A percentile compares a stretch with the other conserved stretches of the same genome.
phyloP scores from a whole-genome alignment of 1,284 basidiomycete genomes.

The Irpex sp. region DNA sequence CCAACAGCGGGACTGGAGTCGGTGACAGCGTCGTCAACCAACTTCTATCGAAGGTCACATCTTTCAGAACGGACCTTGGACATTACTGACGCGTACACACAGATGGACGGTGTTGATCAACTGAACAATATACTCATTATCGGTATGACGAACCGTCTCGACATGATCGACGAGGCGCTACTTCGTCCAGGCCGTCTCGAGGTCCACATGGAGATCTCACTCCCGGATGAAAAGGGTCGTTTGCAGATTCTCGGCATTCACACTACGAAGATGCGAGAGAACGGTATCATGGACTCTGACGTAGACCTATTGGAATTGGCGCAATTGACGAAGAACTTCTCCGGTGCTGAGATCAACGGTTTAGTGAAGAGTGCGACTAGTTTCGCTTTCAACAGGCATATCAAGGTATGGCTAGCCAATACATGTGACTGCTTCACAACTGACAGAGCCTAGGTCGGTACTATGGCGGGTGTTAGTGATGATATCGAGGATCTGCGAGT shows the following conservation, averaged over 20 bases:
- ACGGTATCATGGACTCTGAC: conserved; percentile 86
- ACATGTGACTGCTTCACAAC: background rate
- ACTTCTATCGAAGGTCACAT: conserved; percentile 83
- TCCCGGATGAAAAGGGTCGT: conserved; percentile 93
- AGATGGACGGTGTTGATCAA: conserved; percentile 99
- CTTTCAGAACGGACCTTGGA: too few species aligned
- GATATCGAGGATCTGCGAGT: conserved; percentile 94
- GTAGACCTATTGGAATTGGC: conserved; percentile 88
- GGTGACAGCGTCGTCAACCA: conserved; percentile 99
- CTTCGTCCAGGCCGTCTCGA: conserved; percentile 97
- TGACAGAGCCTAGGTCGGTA: conserved; percentile 59
- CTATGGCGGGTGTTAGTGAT: conserved; percentile 93
- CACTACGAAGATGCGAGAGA: conserved; percentile 89
- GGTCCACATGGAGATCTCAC: conserved; percentile 99
- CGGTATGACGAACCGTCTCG: conserved; percentile 98
- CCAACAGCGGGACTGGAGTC: conserved; percentile 89
- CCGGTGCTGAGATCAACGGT: conserved; percentile 94
- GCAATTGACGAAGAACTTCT: conserved; percentile 91
- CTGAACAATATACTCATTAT: conserved; percentile 99
- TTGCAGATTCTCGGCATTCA: conserved; percentile 95
- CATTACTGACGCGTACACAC: conserved; percentile 3
- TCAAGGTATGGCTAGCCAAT: conserved; percentile 37
- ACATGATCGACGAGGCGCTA: conserved; percentile 99
- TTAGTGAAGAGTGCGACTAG: conserved; percentile 97
- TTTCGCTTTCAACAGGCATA: conserved; percentile 97